phyloP scores from a whole-genome alignment of 2,329 filamentous ascomycete genomes.

The Beauveria bassiana region DNA sequence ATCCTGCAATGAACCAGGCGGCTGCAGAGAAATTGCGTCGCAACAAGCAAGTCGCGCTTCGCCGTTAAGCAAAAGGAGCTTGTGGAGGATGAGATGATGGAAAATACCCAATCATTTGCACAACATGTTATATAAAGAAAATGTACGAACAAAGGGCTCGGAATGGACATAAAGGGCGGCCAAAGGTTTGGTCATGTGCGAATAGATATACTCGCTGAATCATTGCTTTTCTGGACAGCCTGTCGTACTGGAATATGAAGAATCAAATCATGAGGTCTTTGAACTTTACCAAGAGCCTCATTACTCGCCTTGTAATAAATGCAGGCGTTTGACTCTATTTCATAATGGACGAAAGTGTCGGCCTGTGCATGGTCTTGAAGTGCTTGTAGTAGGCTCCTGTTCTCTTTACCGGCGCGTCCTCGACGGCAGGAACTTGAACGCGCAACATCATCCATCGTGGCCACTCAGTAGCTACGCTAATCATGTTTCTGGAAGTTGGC shows the following conservation, averaged over 20 bases:
- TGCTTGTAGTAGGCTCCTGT: no score
- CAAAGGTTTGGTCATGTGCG: not conserved
- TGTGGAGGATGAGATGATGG: not conserved
- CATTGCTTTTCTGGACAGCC: not conserved
- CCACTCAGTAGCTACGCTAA: no score
- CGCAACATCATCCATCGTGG: no score
- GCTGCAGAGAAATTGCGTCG: not conserved
- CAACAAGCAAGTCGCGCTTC: slow-evolving; percentile 9
- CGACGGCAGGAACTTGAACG: no score
- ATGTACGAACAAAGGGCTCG: not conserved
- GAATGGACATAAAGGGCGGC: not conserved
- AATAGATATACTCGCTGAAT: not conserved
- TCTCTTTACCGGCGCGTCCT: no score
- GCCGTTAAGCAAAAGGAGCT: not conserved
- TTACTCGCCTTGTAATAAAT: no score
- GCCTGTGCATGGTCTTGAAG: no score
- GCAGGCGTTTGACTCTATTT: no score
- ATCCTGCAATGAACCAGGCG: slow-evolving; percentile 27
- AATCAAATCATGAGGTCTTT: no score
- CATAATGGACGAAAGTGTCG: no score
- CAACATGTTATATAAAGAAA: not conserved
- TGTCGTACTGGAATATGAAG: not conserved
- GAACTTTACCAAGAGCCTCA: no score
- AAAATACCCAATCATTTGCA: not conserved
- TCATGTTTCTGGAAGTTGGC: no score